Conservation (phyloP, 305 asterid genomes). For the Ajuga reptans region DNA sequence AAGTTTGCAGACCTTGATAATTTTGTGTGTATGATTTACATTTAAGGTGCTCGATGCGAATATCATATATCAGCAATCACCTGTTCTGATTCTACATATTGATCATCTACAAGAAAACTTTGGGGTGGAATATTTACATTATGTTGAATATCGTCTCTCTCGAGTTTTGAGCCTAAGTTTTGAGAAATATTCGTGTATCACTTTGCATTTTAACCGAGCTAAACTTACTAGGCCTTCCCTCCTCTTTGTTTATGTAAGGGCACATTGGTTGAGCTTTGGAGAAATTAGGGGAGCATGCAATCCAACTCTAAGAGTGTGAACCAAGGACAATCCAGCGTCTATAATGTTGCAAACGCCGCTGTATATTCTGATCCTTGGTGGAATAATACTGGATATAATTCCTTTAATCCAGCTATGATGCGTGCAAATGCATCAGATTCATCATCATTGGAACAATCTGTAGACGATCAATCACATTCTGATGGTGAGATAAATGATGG, state of each 20-base stretch:
- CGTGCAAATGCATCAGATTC: slow-evolving; percentile 54
- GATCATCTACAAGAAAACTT: too few species aligned
- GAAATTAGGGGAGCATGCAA: slow-evolving; percentile 45
- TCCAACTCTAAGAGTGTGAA: slow-evolving; percentile 42
- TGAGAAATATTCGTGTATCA: not conserved
- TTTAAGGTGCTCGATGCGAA: not conserved
- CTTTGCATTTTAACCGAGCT: not conserved
- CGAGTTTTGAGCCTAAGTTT: too few species aligned
- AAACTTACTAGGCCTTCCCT: slow-evolving; percentile 8
- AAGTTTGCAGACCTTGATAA: not conserved
- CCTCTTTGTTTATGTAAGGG: slow-evolving; percentile 22
- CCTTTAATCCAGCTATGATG: slow-evolving; percentile 37
- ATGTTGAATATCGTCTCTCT: too few species aligned
- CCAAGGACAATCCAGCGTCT: slow-evolving; percentile 31
- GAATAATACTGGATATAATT: slow-evolving; percentile 34
- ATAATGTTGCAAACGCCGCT: slow-evolving; percentile 29
- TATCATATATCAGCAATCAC: too few species aligned
- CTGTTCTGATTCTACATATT: too few species aligned
- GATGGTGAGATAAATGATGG: slow-evolving; percentile 44
- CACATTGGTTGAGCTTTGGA: slow-evolving; percentile 6
- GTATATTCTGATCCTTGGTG: slow-evolving; percentile 49
- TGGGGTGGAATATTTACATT: too few species aligned
- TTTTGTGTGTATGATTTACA: not conserved
- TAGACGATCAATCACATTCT: slow-evolving; percentile 38
- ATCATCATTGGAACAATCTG: slow-evolving; percentile 41